Base-by-base conservation (phyloP, 1,284 basidiomycete species). In the Tilletia indica region DNA sequence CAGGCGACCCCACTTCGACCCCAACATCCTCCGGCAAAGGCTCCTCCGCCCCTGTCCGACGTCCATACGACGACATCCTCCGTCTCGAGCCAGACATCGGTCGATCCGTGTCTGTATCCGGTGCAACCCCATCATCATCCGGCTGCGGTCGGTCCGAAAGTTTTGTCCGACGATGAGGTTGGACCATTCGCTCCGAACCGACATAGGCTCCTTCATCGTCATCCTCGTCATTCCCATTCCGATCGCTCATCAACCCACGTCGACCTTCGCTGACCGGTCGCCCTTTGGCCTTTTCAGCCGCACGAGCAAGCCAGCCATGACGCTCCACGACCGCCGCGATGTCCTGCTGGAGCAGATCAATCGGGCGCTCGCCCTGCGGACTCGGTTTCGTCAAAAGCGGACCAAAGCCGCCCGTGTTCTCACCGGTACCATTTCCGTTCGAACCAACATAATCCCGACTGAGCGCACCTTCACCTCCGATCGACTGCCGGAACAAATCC, bases 321-420 rank as follows among this genome's bases (percentile, higher is more conserved):
- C 77, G 73, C 54, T 79, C 74, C 19, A 78, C 77, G 34, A 81
- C 64, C 16, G 64, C 68, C 25, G 68, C 71, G 9, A 79, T 68
- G 64, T 81, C 80, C 45, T 77, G 74, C 63, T 74, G 73, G 0
- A 81, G 68, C 58, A 74, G 21, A 49, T 81, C 80, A 11, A 77
- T 72, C 21, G 76, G 75, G 0, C 78, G 70, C 42, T 74, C 71
- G 0, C 77, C 78, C 48, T 79, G 78, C 0, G 75, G 76, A 8
- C 34, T 64, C 36, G 61, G 36, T 34, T 64, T 64, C 6, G 61
- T 64, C 36, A 64, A 73, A 72, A 25, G 70, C 72, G 36, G 25
- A 48, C 36, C 64, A 67, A 42, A 48, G 19, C 21, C 56, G 25
- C 61, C 61, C 6, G 4, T 38, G 9, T 14, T 14, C 42, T 14